A percentile compares a stretch with the other conserved stretches of the same genome.
phyloP scores from a whole-genome alignment of 345 rosid genomes.

The Pelargonium nanum region DNA sequence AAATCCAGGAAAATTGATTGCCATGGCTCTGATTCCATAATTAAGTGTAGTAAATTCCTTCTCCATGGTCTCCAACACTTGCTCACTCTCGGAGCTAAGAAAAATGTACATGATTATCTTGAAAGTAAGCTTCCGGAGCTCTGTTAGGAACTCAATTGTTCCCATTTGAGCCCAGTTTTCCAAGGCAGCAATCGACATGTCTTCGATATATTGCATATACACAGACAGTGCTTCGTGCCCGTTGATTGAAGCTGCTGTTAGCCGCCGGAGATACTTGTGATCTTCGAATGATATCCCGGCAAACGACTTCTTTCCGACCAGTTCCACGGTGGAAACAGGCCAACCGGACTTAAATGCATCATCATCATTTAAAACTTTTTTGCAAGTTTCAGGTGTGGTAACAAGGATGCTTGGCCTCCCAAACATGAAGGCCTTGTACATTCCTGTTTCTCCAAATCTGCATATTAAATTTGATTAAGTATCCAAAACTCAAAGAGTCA shows the following conservation, averaged over 20 bases:
- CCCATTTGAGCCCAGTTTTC: constrained; percentile 63
- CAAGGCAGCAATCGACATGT: constrained; percentile 35
- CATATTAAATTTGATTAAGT: constrained; percentile 2
- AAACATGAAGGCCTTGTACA: constrained; percentile 77
- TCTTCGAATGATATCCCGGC: constrained; percentile 57
- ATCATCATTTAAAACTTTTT: constrained; percentile 53
- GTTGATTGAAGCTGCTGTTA: constrained; percentile 72
- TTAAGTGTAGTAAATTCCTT: constrained; percentile 63
- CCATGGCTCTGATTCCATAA: constrained; percentile 79
- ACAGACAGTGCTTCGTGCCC: constrained; percentile 64
- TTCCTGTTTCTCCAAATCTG: constrained; percentile 56
- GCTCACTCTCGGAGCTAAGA: constrained; percentile 56
- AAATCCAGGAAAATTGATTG: constrained; percentile 78
- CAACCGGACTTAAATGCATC: constrained; percentile 72
- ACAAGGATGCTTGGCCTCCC: constrained; percentile 74
- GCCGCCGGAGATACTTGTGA: constrained; percentile 71
- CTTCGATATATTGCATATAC: constrained; percentile 57
- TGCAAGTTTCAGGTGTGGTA: constrained; percentile 56
- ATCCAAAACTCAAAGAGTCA: too few species aligned
- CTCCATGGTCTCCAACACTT: constrained; percentile 57
- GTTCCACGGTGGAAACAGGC: constrained; percentile 55
- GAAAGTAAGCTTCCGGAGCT: constrained; percentile 68
- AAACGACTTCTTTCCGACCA: constrained; percentile 76
- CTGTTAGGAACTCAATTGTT: constrained; percentile 54
- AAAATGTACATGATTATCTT: constrained; percentile 73